Conservation (phyloP, 2,329 filamentous ascomycete species). For the Neospermospora avenae region DNA sequence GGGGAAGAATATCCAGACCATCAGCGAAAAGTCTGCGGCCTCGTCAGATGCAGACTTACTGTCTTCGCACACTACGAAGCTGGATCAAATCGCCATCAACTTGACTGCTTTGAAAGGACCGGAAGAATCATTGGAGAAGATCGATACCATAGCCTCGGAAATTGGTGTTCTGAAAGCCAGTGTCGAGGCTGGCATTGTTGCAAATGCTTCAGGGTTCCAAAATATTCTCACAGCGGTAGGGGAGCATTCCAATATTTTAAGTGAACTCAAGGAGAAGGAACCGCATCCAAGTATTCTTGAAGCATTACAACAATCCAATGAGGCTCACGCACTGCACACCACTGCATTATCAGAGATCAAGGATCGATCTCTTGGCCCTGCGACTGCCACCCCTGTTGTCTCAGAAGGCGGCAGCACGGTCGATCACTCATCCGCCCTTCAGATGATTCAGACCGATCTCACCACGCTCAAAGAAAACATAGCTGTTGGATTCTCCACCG, state of each 20-base stretch:
- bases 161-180: constrained; percentile 23
- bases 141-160: constrained; percentile 24
- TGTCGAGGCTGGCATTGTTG: constrained; percentile 18
- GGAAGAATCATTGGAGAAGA: constrained; percentile 18
- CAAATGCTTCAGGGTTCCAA: constrained; percentile 19
- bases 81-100: constrained; percentile 29
- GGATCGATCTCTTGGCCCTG: constrained; percentile 19
- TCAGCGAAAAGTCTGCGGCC: constrained; percentile 20
- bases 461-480: constrained; percentile 26
- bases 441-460: constrained; percentile 20
- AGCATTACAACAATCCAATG: constrained; percentile 27
- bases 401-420: neutral
- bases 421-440: constrained; percentile 14
- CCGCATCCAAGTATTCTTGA: constrained; percentile 23
- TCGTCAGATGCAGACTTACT: constrained; percentile 21
- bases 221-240: constrained; percentile 23
- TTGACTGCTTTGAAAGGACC: constrained; percentile 23
- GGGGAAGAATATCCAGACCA: constrained; percentile 24
- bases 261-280: constrained; percentile 22
- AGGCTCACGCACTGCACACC: constrained; percentile 25
- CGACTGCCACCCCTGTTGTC: constrained; percentile 7
- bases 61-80: constrained; percentile 24
- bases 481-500: constrained; percentile 22
- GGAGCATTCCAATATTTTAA: constrained; percentile 19
- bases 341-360: constrained; percentile 22